phyloP scores from a whole-genome alignment of 176 grass and related monocot genomes.

The Bothriochloa decipiens region DNA sequence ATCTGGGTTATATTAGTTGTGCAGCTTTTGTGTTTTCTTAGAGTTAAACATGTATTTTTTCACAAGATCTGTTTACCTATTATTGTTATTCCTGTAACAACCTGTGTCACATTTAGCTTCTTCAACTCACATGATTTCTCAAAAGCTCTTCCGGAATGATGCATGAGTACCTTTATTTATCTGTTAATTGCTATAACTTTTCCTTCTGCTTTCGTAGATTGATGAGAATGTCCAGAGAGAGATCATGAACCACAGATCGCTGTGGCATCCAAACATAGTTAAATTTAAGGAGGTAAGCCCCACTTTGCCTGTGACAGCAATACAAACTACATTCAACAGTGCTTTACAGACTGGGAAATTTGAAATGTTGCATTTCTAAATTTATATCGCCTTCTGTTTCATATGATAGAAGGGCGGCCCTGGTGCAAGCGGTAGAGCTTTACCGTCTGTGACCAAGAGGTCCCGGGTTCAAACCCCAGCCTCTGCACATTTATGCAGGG shows the following conservation, averaged over 20 bases:
- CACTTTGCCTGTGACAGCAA: constrained; percentile 18
- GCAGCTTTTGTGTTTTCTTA: constrained; percentile 18
- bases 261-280: constrained; percentile 92
- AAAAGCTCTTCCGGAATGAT: neutral
- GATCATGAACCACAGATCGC: constrained; percentile 97
- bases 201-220: constrained; percentile 59
- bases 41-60: neutral
- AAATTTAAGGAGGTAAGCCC: constrained; percentile 87
- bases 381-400: neutral
- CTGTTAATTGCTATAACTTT: neutral
- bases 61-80: neutral
- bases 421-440: too few species aligned
- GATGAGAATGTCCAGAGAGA: constrained; percentile 98
- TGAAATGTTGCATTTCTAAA: neutral
- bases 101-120: neutral
- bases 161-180: constrained; percentile 25
- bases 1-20: neutral
- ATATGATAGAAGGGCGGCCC: too few species aligned
- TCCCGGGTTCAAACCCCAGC: too few species aligned
- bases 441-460: too few species aligned
- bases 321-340: constrained; percentile 10
- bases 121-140: constrained; percentile 13
- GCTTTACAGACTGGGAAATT: neutral
- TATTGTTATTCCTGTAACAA: neutral
- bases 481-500: too few species aligned